Evolutionary conservation across 805 yeast species (phyloP).

Genomic region (Candida taoyuanica): DNA sequence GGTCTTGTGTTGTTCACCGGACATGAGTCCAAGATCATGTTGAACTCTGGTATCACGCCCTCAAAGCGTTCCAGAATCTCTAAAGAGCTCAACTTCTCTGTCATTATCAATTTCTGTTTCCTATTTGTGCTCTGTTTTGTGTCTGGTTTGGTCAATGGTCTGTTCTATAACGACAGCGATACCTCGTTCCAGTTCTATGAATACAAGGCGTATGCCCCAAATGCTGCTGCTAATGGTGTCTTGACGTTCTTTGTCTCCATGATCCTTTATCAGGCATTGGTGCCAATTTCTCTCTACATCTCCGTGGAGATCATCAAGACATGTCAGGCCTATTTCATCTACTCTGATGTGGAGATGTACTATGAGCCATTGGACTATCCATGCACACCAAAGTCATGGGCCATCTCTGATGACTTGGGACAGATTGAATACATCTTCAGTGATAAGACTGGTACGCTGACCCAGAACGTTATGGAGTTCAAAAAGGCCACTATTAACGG

Average conservation of each 20-base stretch:
- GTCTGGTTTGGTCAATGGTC: conserved; percentile 69
- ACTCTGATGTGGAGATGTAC: conserved; percentile 69
- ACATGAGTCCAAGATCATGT: conserved; percentile 72
- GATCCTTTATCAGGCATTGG: conserved; percentile 72
- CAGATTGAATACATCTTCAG: conserved; percentile 81
- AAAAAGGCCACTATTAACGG: conserved; percentile 77
- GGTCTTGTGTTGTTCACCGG: conserved; percentile 76
- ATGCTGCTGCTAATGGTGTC: conserved; percentile 63
- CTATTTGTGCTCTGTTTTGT: conserved; percentile 62
- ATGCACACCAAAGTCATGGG: conserved; percentile 82
- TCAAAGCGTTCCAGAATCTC: conserved; percentile 74
- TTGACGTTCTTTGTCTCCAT: conserved; percentile 71
- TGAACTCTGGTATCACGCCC: conserved; percentile 75
- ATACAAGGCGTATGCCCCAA: conserved; percentile 59
- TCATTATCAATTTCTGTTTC: conserved; percentile 57
- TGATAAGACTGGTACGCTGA: conserved; percentile 80
- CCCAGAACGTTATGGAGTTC: conserved; percentile 83
- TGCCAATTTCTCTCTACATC: conserved; percentile 77
- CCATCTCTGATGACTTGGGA: conserved; percentile 78
- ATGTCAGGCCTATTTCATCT: conserved; percentile 74
- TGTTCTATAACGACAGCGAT: conserved; percentile 43
- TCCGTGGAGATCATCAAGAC: conserved; percentile 80
- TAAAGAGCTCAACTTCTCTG: conserved; percentile 65
- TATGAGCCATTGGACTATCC: conserved; percentile 68
- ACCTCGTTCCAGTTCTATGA: conserved; percentile 60